A percentile compares a stretch with the other conserved stretches of the same genome.
Evolutionary conservation across 352 stramenopile genomes (phyloP).

Genomic region (Phytophthora hybrid): DNA sequence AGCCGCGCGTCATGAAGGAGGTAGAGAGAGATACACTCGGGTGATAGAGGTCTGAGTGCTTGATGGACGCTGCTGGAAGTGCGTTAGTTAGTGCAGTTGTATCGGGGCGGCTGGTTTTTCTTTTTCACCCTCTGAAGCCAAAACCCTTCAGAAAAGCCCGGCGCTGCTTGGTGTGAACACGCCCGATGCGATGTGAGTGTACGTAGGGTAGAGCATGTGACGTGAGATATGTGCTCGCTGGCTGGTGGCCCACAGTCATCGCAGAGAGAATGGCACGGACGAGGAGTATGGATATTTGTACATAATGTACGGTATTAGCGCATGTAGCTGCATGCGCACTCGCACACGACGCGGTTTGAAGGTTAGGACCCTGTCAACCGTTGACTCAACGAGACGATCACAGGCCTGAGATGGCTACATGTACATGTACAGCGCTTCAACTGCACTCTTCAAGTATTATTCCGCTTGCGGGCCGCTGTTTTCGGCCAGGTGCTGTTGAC

Average conservation of each 20-base stretch:
- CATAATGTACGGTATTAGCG: no score
- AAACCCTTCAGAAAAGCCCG: constrained; percentile 18
- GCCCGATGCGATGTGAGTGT: neutral
- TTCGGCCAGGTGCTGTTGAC: neutral
- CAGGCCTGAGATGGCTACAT: constrained; percentile 19
- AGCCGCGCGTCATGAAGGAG: constrained; percentile 4
- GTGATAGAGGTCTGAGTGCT: neutral
- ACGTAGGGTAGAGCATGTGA: neutral
- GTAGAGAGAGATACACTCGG: neutral
- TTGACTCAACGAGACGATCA: constrained; percentile 28
- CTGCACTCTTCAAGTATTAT: neutral
- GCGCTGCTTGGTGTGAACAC: constrained; percentile 3
- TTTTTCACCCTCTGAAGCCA: neutral
- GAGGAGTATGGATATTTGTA: no score
- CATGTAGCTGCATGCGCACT: neutral
- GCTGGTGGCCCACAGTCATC: no score
- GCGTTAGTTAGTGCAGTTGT: constrained; percentile 4
- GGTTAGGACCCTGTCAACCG: constrained; percentile 5
- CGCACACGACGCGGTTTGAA: no score
- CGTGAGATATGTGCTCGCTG: neutral
- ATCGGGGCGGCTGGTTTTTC: constrained; percentile 13
- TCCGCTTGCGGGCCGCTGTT: neutral
- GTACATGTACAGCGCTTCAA: neutral
- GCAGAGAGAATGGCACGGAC: no score
- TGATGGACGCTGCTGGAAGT: constrained; percentile 29